Base-by-base conservation (phyloP, 345 rosid species). In the Moricandia arvensis region DNA sequence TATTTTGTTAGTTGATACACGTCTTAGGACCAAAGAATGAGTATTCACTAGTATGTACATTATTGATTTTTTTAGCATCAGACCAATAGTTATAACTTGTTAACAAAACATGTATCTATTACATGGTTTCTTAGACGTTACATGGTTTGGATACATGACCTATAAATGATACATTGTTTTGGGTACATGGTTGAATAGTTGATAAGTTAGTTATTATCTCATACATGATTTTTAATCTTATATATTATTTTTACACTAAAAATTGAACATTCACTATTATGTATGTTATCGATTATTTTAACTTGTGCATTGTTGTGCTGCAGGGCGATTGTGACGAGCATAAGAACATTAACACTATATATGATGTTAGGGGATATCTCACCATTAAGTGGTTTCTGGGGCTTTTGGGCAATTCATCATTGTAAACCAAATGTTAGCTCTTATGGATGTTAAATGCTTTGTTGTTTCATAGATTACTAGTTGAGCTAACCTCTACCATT, bases 341-440 rank as follows among this genome's bases (percentile, higher is more conserved):
- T 21, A 95, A 95, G 83, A 81, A 83, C 65, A n/a, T 92, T 2
- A 90, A 94, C 75, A 80, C 90, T 83, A 95, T 90, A 80, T 90
- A 85, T 66, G 98, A 97, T 11, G 99, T 95, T 76, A 82, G 89
- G 63, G 94, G 99, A 54, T 95, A 92, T 79, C 98, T 98, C 21
- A 90, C 98, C 4, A 47, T 92, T 71, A 88, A 92, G 18, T 95
- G 99, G 99, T 92, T 95, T 80, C 90, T 4, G 13, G n/a, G 47
- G n/a, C 2, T 5, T 41, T 41, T 41, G 47, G n/a, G n/a, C 47
- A 41, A 41, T 41, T 41, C 47, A 41, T 41, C 3, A 41, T 12
- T 41, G 6, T 41, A 41, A 41, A 41, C 1, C n/a, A 5, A 41
- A 41, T 38, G 45, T 41, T 41, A 37, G 47, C n/a, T 41, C 2